These are phyloP conservation scores for Clonostachys rhizophaga DNA, from an alignment of 2,329 filamentous ascomycete species.

Conservation along the genomic window DNA sequence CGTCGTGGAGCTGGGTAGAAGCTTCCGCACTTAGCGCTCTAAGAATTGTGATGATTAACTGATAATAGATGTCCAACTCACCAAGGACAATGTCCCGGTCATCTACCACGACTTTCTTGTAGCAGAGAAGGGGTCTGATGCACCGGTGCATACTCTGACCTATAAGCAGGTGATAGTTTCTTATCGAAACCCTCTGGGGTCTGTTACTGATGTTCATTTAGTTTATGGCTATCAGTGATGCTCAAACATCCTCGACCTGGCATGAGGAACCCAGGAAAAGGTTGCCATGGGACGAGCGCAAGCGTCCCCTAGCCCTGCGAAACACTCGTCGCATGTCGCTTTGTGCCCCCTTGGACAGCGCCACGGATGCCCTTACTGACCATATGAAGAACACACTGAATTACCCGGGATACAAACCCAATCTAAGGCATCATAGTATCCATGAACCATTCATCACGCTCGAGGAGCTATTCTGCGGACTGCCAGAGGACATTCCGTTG, in stretches of 20 bases:
- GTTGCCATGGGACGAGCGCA: not conserved
- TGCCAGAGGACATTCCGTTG: not conserved
- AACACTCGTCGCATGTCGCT: not conserved
- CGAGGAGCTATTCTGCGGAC: not conserved
- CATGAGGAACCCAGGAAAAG: not conserved
- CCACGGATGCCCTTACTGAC: not conserved
- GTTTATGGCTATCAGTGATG: not conserved
- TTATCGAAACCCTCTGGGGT: not conserved
- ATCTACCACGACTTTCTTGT: not conserved
- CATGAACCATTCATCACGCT: not conserved
- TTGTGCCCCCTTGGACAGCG: not conserved
- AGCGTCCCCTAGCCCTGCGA: not conserved
- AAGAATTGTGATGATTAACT: not conserved
- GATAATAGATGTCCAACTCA: not conserved
- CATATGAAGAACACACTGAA: not conserved
- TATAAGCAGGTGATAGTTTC: not conserved
- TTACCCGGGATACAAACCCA: not conserved
- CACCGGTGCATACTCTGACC: not conserved
- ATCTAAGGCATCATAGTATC: not conserved
- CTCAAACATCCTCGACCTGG: not conserved
- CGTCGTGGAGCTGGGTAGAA: not conserved
- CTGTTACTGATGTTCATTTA: not conserved
- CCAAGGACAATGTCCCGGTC: not conserved
- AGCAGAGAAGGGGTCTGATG: not conserved
- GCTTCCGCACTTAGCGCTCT: not conserved